Base-by-base conservation (phyloP, 2,329 filamentous ascomycete species). In the Claviceps sp. region DNA sequence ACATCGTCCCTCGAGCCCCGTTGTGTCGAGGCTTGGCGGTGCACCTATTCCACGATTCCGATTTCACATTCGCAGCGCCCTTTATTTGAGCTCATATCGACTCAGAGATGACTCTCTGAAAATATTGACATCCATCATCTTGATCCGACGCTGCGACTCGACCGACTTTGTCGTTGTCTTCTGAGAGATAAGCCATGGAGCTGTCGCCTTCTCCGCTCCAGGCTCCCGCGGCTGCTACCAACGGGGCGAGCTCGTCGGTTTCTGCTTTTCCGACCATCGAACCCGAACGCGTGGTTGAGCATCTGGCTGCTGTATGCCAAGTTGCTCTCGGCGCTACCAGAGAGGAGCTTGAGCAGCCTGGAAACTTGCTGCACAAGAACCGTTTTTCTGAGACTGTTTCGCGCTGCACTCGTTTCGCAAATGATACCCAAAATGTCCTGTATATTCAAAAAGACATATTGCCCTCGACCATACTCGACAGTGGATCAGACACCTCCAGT, bases 371-470 rank as follows among this genome's bases (percentile, higher is more conserved):
- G 55, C 88, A 89, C 53, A 76, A 82, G 61, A 69, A 75, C 52
- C 80, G 77, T 59, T 79, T 88, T 59, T 71, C 76, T 50, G 91
- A 97, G 61, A 96, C 93, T 6, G 71, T 95, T 52, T 83, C 89
- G 64, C 80, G 88, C 71, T 96, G 91, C 68, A 82, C 82, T 58
- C 85, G 90, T 61, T 97, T 97, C 69, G 89, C 89, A 53, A 82
- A 83, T 55, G 94, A 98, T 69, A 77, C 85, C 53, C 88, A 95
- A 70, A 82, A 85, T 56, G 88, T 86, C 51, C 74, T 98, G 56
- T 97, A 97, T 69, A 84, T 96, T 56, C 86, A 93, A 65, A 95
- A 96, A 70, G 88, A 91, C 64, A 65, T 83, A 57, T 70, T 78
- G 50, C 72, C 76, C 56, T 73, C 74, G 13, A 73, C 77, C 47